Conservation (phyloP, 331 rosid genomes). For the Telfairia occidentalis region DNA sequence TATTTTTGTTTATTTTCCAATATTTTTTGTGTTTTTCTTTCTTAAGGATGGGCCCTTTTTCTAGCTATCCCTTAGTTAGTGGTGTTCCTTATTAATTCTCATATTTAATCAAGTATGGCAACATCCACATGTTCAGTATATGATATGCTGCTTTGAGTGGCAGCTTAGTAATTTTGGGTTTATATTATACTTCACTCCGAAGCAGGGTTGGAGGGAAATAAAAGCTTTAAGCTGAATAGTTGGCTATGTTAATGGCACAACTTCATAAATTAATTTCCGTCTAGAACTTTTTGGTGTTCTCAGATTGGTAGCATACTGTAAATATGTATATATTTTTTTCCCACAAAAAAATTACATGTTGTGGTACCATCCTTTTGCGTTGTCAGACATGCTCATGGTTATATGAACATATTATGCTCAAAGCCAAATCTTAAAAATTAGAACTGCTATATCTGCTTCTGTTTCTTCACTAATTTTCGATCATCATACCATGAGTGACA, state of each 20-base stretch:
- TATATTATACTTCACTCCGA: neutral
- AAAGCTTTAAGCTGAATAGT: neutral
- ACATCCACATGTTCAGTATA: neutral
- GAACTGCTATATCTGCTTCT: neutral
- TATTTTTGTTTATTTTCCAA: conserved; percentile 4
- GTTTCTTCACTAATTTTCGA: neutral
- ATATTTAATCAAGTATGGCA: neutral
- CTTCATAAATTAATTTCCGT: neutral
- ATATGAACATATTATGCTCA: neutral
- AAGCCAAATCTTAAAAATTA: neutral
- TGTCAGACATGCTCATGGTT: neutral
- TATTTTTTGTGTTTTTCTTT: neutral
- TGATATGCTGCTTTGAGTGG: neutral
- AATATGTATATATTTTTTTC: neutral
- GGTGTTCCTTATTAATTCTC: neutral
- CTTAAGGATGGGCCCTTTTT: neutral
- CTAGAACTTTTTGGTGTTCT: neutral
- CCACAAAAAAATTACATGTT: neutral
- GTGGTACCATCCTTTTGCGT: neutral
- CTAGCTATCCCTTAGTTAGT: neutral
- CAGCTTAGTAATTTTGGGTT: neutral
- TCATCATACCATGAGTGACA: neutral
- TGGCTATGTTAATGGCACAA: neutral
- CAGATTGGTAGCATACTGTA: neutral
- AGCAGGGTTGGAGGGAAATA: neutral